phyloP scores from a whole-genome alignment of 202 grass and related monocot species.

The Zizania palustris region DNA sequence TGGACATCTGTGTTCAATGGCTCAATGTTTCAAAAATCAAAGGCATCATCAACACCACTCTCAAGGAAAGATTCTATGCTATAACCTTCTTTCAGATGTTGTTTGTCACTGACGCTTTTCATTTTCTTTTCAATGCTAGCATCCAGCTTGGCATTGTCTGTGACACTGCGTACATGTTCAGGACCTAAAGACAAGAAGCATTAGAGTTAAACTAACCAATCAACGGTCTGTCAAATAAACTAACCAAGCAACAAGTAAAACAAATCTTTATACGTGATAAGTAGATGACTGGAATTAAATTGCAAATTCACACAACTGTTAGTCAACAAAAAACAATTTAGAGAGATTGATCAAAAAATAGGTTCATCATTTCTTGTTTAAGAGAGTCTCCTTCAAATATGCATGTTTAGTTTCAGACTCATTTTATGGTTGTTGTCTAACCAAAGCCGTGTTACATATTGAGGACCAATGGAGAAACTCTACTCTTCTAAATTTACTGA shows the following conservation, averaged over 20 bases:
- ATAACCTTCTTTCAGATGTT: conserved; percentile 50
- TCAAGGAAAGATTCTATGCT: conserved; percentile 54
- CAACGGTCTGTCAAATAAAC: background rate
- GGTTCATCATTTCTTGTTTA: background rate
- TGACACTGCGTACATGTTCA: conserved; percentile 19
- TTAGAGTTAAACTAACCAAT: conserved; percentile 25
- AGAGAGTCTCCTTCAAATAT: background rate
- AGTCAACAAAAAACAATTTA: conserved; percentile 3
- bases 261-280: background rate
- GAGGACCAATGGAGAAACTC: background rate
- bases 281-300: conserved; percentile 8
- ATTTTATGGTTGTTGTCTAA: background rate
- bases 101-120: conserved; percentile 42
- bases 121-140: conserved; percentile 42
- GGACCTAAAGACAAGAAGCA: conserved; percentile 52
- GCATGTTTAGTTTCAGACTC: background rate
- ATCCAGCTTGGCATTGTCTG: conserved; percentile 19
- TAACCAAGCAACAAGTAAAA: conserved; percentile 27
- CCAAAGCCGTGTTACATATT: background rate
- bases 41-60: conserved; percentile 50
- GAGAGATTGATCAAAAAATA: background rate
- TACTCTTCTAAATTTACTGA: conserved; percentile 6
- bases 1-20: conserved; percentile 43
- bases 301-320: background rate
- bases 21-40: conserved; percentile 54